These are phyloP conservation scores for Penicillium vulpinum DNA, from an alignment of 2,329 filamentous ascomycete genomes.

Conservation along the genomic window DNA sequence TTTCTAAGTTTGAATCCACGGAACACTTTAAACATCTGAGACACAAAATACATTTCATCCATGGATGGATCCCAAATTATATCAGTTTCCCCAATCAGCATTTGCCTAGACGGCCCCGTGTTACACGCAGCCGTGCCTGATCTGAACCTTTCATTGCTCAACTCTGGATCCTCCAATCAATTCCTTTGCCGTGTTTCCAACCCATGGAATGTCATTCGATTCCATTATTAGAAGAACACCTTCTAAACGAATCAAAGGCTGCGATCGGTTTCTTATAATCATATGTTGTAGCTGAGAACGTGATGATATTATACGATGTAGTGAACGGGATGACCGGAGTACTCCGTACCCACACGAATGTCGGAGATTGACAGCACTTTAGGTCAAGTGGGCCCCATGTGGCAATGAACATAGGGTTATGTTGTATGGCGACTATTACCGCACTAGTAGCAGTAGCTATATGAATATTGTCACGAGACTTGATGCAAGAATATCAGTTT, in stretches of 20 bases:
- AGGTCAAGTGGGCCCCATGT: not conserved
- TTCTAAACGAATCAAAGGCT: not conserved
- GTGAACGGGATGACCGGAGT: not conserved
- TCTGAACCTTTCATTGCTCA: not conserved
- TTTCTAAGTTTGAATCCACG: not conserved
- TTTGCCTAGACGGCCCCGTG: not conserved
- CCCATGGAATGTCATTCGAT: not conserved
- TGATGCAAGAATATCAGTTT: not conserved
- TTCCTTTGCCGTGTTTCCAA: not conserved
- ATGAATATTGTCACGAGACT: not conserved
- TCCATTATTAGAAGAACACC: not conserved
- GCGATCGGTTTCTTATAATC: not conserved
- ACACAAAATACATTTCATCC: too few relatives aligned
- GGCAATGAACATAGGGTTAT: not conserved
- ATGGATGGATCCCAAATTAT: not conserved
- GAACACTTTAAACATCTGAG: not conserved
- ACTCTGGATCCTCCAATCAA: constrained; percentile 5
- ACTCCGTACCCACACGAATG: not conserved
- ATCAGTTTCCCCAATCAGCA: not conserved
- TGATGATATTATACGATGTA: not conserved
- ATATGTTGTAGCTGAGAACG: not conserved
- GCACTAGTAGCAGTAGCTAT: constrained; percentile 9
- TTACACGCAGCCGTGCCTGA: not conserved
- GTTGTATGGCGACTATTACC: not conserved
- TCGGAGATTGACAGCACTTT: not conserved